phyloP scores from a whole-genome alignment of 2,329 filamentous ascomycete genomes.

The Plenodomus lindquistii region DNA sequence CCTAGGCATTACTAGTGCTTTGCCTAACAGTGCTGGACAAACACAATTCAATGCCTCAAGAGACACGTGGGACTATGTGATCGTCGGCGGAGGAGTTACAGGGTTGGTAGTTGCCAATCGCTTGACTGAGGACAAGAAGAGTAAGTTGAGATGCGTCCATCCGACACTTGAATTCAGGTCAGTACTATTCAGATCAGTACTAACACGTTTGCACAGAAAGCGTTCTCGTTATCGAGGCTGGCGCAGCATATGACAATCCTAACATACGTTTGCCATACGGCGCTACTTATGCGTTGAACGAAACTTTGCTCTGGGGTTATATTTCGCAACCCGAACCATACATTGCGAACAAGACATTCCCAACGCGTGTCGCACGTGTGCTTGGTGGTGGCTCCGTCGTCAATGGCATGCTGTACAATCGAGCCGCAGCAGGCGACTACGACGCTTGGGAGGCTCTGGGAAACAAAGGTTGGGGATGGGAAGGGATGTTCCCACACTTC shows the following conservation, averaged over 20 bases:
- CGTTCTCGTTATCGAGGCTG: slow-evolving; percentile 36
- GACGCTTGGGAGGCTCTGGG: slow-evolving; percentile 64
- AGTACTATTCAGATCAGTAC: not conserved
- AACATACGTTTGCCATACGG: slow-evolving; percentile 28
- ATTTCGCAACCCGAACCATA: slow-evolving; percentile 23
- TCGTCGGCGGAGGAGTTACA: slow-evolving; percentile 33
- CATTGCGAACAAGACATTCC: slow-evolving; percentile 20
- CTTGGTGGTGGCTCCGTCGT: slow-evolving; percentile 30
- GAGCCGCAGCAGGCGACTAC: slow-evolving; percentile 43
- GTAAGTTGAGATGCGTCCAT: slow-evolving; percentile 1
- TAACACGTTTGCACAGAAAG: slow-evolving; percentile 12
- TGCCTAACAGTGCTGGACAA: slow-evolving; percentile 8
- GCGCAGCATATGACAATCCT: slow-evolving; percentile 25
- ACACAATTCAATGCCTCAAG: slow-evolving; percentile 3
- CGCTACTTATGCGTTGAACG: slow-evolving; percentile 25
- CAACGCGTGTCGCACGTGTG: slow-evolving; percentile 20
- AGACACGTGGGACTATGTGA: slow-evolving; percentile 31
- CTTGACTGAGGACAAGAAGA: slow-evolving; percentile 17
- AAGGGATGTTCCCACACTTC: slow-evolving; percentile 45
- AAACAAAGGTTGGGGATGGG: slow-evolving; percentile 64
- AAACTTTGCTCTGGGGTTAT: slow-evolving; percentile 22
- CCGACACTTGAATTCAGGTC: not conserved
- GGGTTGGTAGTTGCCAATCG: slow-evolving; percentile 31
- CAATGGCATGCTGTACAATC: slow-evolving; percentile 46
- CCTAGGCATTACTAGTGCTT: slow-evolving; percentile 16